Evolutionary conservation across 176 grass and related monocot species (phyloP), one percentile per base, ranked within the genome.

Genomic region (Thinopyrum elongatum): DNA sequence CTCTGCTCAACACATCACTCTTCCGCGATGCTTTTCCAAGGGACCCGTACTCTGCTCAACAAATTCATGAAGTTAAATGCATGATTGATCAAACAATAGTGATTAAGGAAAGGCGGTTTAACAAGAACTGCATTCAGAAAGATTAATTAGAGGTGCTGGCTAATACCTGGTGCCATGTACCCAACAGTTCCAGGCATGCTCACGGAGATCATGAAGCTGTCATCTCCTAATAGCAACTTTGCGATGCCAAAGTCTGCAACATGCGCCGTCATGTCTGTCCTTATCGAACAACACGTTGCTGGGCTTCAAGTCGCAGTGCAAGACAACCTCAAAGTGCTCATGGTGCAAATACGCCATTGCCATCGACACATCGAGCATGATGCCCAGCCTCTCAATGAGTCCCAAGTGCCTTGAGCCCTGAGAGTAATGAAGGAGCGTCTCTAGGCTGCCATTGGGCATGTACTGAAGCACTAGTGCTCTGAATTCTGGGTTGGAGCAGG

Each of bases 391-490:
- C n/a, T 73, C 38, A 1, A 73, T 38, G 12, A 73, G n/a, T 26
- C 70, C 70, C 36, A 73, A 16, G 36, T 73, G 38, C 70, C 38
- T 44, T 73, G 38, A 26, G 38, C 70, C 38, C n/a, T 46, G 1
- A 44, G 70, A 73, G 38, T 44, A 15, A n/a, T 73, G 70, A 14
- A 72, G 36, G 38, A 44, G 70, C n/a, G 11, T 73, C 22, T 73
- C 70, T 73, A 73, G 38, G 70, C 70, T 73, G 38, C 70, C 70
- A 44, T 73, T 73, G 70, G 70, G 38, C 38, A 73, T 73, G 70
- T 73, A 73, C 12, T 73, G 70, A 25, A 73, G 70, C 70, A 73
- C 70, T 8, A 73, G 70, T 73, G 70, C 70, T 73, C 70, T 73
- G 38, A 73, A 73, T 25, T 73, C 70, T 26, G 2, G 22, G 70